Evolutionary conservation across 2,329 filamentous ascomycete species (phyloP).

Genomic region (Clathrospora elynae): DNA sequence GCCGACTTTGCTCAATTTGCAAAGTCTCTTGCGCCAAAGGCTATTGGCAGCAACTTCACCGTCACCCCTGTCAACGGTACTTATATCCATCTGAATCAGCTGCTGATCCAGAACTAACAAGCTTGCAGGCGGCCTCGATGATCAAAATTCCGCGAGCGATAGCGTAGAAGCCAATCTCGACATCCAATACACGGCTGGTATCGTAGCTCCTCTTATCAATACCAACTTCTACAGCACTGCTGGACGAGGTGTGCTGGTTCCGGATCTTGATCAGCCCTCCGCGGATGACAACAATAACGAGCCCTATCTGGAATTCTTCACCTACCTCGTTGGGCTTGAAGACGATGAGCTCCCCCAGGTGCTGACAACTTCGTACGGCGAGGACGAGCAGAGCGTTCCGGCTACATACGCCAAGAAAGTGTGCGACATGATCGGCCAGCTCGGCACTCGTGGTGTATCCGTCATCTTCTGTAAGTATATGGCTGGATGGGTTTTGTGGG

Average conservation of each 20-base stretch:
- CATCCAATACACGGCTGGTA: conserved; percentile 55
- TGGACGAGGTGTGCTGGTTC: conserved; percentile 53
- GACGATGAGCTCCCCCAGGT: conserved; percentile 47
- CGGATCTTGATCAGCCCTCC: conserved; percentile 55
- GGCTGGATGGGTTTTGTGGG: not conserved
- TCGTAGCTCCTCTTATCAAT: conserved; percentile 50
- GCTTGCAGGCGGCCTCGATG: conserved; percentile 33
- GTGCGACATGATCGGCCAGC: conserved; percentile 49
- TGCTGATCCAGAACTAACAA: conserved; percentile 6
- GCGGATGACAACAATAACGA: conserved; percentile 53
- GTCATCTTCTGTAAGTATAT: conserved; percentile 41
- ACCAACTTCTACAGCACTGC: conserved; percentile 56
- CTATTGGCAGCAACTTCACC: conserved; percentile 52
- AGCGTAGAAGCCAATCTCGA: conserved; percentile 59
- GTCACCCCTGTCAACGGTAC: conserved; percentile 52
- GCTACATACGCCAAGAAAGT: conserved; percentile 46
- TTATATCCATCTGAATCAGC: conserved; percentile 15
- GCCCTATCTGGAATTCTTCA: conserved; percentile 52
- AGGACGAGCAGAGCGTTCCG: conserved; percentile 49
- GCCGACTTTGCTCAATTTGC: conserved; percentile 53
- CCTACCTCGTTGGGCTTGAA: conserved; percentile 38
- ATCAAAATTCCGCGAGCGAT: conserved; percentile 45
- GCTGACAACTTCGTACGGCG: conserved; percentile 49
- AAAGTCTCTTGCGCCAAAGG: conserved; percentile 47
- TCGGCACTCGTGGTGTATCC: conserved; percentile 49